A percentile compares a stretch with the other conserved stretches of the same genome.
These are phyloP conservation scores for Fusarium napiforme DNA, from an alignment of 2,329 filamentous ascomycete species.

Conservation along the genomic window DNA sequence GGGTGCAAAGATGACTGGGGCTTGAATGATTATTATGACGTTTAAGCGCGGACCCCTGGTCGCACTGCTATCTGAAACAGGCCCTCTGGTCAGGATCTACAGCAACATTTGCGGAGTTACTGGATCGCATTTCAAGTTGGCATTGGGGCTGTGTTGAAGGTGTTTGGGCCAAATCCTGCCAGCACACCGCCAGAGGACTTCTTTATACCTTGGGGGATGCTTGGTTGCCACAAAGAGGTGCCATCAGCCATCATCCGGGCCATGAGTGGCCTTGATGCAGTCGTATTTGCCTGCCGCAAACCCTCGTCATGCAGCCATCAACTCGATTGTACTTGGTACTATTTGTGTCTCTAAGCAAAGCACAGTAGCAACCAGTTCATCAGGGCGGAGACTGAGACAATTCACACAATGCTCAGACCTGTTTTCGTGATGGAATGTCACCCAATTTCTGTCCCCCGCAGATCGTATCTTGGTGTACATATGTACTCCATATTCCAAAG, in stretches of 20 bases:
- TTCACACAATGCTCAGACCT: neutral
- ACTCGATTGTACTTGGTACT: neutral
- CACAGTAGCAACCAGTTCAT: neutral
- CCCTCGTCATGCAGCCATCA: neutral
- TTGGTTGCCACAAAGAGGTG: slow-evolving; percentile 1
- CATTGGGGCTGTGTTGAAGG: slow-evolving; percentile 38
- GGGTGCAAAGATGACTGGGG: slow-evolving; percentile 28
- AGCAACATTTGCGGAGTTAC: slow-evolving; percentile 26
- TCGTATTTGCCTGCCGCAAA: neutral
- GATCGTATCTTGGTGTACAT: neutral
- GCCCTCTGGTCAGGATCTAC: slow-evolving; percentile 37
- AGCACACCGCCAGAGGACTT: slow-evolving; percentile 29
- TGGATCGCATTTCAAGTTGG: slow-evolving; percentile 39
- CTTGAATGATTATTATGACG: slow-evolving; percentile 40
- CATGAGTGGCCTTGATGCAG: neutral
- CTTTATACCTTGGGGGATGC: neutral
- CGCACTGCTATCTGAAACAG: slow-evolving; percentile 37
- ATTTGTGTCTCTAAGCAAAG: neutral
- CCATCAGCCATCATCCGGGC: neutral
- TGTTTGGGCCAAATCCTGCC: slow-evolving; percentile 27
- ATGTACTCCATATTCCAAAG: neutral
- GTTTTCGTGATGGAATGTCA: slow-evolving; percentile 2
- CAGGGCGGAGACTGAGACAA: neutral
- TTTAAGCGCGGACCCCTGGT: slow-evolving; percentile 46
- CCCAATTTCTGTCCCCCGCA: neutral